phyloP scores from a whole-genome alignment of 108 stramenopile genomes.

The Bacterosira constricta region DNA sequence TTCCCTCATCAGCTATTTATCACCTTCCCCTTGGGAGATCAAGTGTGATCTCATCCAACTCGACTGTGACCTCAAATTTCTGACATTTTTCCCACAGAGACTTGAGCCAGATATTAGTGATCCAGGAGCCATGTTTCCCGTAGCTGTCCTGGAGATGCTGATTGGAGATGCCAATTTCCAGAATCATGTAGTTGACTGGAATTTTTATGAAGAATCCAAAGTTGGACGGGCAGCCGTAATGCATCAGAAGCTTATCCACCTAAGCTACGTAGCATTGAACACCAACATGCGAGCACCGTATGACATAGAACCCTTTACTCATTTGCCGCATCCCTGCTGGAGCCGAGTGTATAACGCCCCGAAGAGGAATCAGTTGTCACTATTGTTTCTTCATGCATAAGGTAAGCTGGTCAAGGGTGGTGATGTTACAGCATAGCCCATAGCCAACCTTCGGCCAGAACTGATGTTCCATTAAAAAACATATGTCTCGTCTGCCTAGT shows the following conservation, averaged over 20 bases:
- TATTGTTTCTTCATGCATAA: too few species aligned
- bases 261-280: background rate
- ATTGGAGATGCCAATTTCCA: background rate
- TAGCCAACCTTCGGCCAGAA: too few species aligned
- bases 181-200: background rate
- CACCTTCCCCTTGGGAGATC: slow-evolving; percentile 1
- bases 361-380: background rate
- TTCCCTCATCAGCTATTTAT: slow-evolving; percentile 1
- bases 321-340: background rate
- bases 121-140: background rate
- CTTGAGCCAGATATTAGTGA: background rate
- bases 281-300: background rate
- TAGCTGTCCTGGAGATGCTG: background rate
- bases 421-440: too few species aligned
- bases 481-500: background rate
- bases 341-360: background rate
- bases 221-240: background rate
- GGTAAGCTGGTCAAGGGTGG: background rate
- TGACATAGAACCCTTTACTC: slow-evolving; percentile 4
- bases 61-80: background rate
- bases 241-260: background rate
- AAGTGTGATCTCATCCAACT: background rate
- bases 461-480: background rate
- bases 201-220: background rate
- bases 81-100: slow-evolving; percentile 8